Percentiles rank a stretch among this genome's conserved stretches.
Conservation (phyloP, 768 basidiomycete genomes). For the Amanita muscaria region DNA sequence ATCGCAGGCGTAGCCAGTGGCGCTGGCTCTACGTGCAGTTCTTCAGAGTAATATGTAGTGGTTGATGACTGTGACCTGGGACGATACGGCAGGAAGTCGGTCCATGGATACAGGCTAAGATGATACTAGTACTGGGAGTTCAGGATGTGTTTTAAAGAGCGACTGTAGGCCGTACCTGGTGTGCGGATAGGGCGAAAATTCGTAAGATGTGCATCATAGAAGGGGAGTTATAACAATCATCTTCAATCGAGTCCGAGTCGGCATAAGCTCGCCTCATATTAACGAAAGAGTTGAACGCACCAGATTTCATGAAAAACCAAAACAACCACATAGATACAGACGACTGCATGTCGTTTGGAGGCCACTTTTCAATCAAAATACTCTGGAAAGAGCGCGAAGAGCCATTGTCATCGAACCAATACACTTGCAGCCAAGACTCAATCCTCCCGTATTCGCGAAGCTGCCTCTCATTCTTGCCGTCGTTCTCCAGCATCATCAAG, state of each 20-base stretch:
- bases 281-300: constrained; percentile 27
- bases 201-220: constrained; percentile 46
- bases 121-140: constrained; percentile 40
- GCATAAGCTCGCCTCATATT: not conserved
- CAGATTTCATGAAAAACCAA: constrained; percentile 60
- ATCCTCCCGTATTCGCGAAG: constrained; percentile 61
- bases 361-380: constrained; percentile 47
- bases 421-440: constrained; percentile 55
- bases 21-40: constrained; percentile 41
- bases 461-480: constrained; percentile 61
- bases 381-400: constrained; percentile 39
- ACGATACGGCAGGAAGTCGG: constrained; percentile 37
- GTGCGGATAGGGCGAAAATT: constrained; percentile 59
- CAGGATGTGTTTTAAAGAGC: constrained; percentile 8
- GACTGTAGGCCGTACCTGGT: constrained; percentile 28
- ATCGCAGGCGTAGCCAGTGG: constrained; percentile 66
- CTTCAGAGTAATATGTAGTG: constrained; percentile 36
- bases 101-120: constrained; percentile 50
- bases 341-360: constrained; percentile 38
- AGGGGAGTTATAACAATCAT: constrained; percentile 36
- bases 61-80: constrained; percentile 14
- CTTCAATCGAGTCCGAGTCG: constrained; percentile 22
- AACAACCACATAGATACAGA: constrained; percentile 72
- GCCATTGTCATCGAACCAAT: constrained; percentile 55
- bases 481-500: constrained; percentile 76